These are phyloP conservation scores for Umbelopsis sp. DNA, from an alignment of 192 early-diverging fungal species.

Conservation along the genomic window DNA sequence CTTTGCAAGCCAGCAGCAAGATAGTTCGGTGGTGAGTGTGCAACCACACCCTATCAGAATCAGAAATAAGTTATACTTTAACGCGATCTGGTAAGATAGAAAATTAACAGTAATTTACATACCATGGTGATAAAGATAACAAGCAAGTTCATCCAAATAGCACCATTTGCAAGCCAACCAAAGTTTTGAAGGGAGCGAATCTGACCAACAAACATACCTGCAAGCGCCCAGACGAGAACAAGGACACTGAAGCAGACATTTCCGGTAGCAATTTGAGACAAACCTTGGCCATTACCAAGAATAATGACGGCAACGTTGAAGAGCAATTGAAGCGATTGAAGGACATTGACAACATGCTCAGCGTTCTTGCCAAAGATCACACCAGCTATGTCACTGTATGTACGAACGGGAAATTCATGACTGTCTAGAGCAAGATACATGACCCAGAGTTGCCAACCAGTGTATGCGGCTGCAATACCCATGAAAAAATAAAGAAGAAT, in stretches of 20 bases:
- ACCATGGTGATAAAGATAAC: slow-evolving; percentile 23
- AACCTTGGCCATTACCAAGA: slow-evolving; percentile 23
- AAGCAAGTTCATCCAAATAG: slow-evolving; percentile 27
- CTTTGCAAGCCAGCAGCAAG: background rate
- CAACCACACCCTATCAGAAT: slow-evolving; percentile 1
- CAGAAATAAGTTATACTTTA: background rate
- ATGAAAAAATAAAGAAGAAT: slow-evolving; percentile 21
- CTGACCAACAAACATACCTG: slow-evolving; percentile 29
- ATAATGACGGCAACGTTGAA: slow-evolving; percentile 26
- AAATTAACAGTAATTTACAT: background rate
- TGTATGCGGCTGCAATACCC: slow-evolving; percentile 18
- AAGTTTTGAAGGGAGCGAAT: slow-evolving; percentile 29
- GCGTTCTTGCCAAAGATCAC: slow-evolving; percentile 20
- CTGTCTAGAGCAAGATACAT: slow-evolving; percentile 21
- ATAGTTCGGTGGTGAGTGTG: slow-evolving; percentile 19
- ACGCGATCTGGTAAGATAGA: background rate
- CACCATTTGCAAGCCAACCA: slow-evolving; percentile 20
- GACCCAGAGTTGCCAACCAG: slow-evolving; percentile 15
- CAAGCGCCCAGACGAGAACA: slow-evolving; percentile 27
- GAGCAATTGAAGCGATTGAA: slow-evolving; percentile 23
- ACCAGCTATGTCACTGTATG: slow-evolving; percentile 23
- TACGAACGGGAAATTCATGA: slow-evolving; percentile 10
- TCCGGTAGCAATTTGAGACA: slow-evolving; percentile 17
- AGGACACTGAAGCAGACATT: slow-evolving; percentile 27
- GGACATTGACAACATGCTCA: slow-evolving; percentile 15